A percentile compares a stretch with the other conserved stretches of the same genome.
Evolutionary conservation across 2,329 filamentous ascomycete species (phyloP).

Genomic region (Trichophyton verrucosum): DNA sequence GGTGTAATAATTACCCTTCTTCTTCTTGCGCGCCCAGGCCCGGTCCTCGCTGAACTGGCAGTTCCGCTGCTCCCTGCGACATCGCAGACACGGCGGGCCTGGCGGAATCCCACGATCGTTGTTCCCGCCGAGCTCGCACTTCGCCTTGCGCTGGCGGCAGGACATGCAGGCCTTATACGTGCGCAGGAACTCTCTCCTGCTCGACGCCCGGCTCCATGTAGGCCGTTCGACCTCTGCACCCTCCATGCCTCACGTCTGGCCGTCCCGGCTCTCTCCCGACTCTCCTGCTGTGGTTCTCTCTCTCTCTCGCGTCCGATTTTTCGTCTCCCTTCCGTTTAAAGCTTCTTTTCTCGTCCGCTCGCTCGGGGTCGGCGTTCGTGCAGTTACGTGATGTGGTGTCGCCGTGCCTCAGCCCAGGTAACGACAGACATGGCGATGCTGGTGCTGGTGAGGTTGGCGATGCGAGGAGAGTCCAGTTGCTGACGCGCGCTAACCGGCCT

Average conservation of each 20-base stretch:
- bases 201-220: conserved; percentile 13
- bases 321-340: background rate
- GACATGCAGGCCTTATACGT: conserved; percentile 45
- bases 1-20: conserved; percentile 10
- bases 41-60: conserved; percentile 37
- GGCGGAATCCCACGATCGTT: conserved; percentile 23
- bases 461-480: background rate
- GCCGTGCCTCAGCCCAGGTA: background rate
- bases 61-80: conserved; percentile 39
- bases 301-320: background rate
- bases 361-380: background rate
- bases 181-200: conserved; percentile 34
- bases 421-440: background rate
- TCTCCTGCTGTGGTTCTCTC: background rate
- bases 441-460: background rate
- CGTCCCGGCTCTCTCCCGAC: background rate
- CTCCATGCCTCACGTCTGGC: background rate
- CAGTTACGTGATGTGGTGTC: background rate
- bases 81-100: conserved; percentile 36
- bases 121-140: conserved; percentile 37
- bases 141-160: conserved; percentile 42
- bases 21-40: conserved; percentile 30
- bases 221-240: conserved; percentile 8
- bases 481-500: conserved; percentile 1
- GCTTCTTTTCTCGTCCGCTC: background rate